phyloP scores from a whole-genome alignment of 108 stramenopile species.

The Chaetoceros tenuissimus region DNA sequence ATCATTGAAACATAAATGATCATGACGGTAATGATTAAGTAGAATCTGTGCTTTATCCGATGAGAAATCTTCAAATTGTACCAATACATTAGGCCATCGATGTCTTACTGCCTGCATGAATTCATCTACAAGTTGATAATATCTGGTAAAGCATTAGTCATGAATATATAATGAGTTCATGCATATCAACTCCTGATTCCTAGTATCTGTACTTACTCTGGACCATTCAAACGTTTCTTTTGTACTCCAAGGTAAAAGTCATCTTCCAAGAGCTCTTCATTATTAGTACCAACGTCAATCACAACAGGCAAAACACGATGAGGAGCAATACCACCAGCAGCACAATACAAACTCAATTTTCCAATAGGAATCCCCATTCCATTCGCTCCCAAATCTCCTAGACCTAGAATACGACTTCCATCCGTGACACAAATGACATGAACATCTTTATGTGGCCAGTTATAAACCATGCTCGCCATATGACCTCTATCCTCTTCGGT shows the following conservation, averaged over 20 bases:
- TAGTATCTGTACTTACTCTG: conserved; percentile 40
- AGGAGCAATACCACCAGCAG: conserved; percentile 96
- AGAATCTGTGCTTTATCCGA: conserved; percentile 75
- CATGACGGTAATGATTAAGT: conserved; percentile 85
- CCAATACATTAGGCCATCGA: conserved; percentile 86
- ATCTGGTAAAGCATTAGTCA: no score
- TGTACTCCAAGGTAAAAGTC: conserved; percentile 90
- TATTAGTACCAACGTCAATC: conserved; percentile 98
- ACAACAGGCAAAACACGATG: conserved; percentile 92
- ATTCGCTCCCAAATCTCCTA: conserved; percentile 95
- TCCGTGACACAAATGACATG: conserved; percentile 97
- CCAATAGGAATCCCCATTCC: conserved; percentile 96
- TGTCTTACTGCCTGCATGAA: conserved; percentile 92
- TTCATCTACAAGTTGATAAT: conserved; percentile 91
- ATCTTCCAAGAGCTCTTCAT: conserved; percentile 81
- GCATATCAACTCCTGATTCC: no score
- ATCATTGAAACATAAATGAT: conserved; percentile 95
- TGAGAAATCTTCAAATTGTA: conserved; percentile 98
- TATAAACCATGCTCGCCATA: conserved; percentile 92
- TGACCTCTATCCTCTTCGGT: conserved; percentile 82
- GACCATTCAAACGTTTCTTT: conserved; percentile 64
- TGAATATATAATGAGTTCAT: no score
- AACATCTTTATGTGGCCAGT: conserved; percentile 95
- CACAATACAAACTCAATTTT: conserved; percentile 84
- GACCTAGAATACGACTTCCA: conserved; percentile 91